Evolutionary conservation across 345 rosid species (phyloP).

Genomic region (Salix caprea): DNA sequence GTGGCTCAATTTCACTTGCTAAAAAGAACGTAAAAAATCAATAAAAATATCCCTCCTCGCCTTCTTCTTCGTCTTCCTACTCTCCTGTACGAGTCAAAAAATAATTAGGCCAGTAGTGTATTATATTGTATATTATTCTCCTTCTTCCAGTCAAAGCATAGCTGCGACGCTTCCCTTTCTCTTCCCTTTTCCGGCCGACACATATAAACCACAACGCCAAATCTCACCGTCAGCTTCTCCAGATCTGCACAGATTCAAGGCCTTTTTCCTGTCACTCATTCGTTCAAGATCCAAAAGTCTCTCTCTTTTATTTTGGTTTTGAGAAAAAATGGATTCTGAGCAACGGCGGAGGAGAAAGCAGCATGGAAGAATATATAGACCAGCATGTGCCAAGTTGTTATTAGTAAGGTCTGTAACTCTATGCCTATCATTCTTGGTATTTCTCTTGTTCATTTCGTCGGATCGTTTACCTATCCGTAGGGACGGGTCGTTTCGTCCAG

Average conservation of each 20-base stretch:
- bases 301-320: background rate
- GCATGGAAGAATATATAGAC: conserved; percentile 35
- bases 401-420: conserved; percentile 49
- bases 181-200: background rate
- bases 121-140: background rate
- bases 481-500: conserved; percentile 48
- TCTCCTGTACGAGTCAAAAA: background rate
- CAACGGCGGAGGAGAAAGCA: conserved; percentile 74
- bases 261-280: background rate
- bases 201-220: background rate
- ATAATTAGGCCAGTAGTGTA: background rate
- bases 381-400: conserved; percentile 32
- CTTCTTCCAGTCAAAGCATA: background rate
- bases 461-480: conserved; percentile 44
- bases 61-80: background rate
- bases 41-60: background rate
- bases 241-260: background rate
- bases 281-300: background rate
- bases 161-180: background rate
- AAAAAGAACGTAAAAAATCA: background rate
- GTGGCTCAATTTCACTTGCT: background rate
- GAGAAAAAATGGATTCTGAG: conserved; percentile 59
- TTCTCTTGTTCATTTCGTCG: conserved; percentile 58
- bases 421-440: conserved; percentile 57
- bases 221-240: background rate